Percentiles rank a stretch among this genome's conserved stretches.
Conservation (phyloP, 495 filamentous ascomycete species). For the Daldinia bambusicola region DNA sequence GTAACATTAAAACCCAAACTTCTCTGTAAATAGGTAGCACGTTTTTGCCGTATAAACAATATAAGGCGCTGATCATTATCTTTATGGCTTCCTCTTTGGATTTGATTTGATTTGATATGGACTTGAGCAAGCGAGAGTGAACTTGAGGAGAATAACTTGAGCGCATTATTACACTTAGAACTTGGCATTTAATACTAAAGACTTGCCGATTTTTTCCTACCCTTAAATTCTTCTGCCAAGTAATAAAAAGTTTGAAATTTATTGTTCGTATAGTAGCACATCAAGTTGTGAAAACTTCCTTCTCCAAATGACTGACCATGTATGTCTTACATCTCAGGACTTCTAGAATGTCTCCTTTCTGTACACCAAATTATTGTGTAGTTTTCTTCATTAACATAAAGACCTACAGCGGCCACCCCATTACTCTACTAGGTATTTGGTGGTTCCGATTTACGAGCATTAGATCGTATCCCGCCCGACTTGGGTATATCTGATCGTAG, state of each 20-base stretch:
- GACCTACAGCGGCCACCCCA: too few relatives aligned
- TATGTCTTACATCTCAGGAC: neutral
- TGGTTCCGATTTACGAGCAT: too few relatives aligned
- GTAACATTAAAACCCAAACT: constrained; percentile 8
- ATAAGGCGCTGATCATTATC: neutral
- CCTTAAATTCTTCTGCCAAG: too few relatives aligned
- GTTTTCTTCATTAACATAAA: neutral
- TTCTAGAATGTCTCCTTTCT: neutral
- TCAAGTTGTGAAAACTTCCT: neutral
- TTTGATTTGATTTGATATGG: neutral
- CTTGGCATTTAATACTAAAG: too few relatives aligned
- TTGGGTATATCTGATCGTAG: too few relatives aligned
- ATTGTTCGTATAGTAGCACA: neutral
- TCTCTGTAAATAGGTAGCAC: constrained; percentile 7
- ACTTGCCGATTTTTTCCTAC: too few relatives aligned
- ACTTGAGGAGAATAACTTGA: neutral
- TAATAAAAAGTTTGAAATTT: neutral
- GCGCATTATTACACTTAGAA: too few relatives aligned
- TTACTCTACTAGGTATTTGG: too few relatives aligned
- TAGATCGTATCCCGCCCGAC: too few relatives aligned
- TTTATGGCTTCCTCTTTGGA: neutral
- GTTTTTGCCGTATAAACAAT: constrained; percentile 13
- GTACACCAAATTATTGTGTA: neutral
- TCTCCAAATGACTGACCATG: neutral
- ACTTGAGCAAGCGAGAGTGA: neutral